Conservation (phyloP, 2,329 filamentous ascomycete species). For the Diaporthe velutina region DNA sequence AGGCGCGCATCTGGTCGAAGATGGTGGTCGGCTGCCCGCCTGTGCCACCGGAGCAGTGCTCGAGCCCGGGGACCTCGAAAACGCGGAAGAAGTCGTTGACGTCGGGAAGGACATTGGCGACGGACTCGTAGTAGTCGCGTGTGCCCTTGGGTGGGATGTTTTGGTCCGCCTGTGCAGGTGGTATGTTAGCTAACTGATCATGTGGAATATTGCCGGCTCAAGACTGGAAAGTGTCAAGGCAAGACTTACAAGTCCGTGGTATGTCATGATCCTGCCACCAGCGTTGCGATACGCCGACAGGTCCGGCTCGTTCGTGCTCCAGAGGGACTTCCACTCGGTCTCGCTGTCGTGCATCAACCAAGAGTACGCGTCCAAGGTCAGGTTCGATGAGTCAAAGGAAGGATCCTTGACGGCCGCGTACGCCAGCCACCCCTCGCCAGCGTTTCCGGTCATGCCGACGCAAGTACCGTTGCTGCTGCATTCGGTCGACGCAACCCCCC, state of each 20-base stretch:
- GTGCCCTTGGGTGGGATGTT: constrained; percentile 12
- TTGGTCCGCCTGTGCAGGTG: not conserved
- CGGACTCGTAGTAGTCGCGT: not conserved
- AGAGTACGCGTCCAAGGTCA: not conserved
- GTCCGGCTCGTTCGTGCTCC: constrained; percentile 9
- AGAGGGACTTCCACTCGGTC: not conserved
- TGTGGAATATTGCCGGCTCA: no score
- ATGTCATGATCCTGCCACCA: not conserved
- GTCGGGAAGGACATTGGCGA: constrained; percentile 14
- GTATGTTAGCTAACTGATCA: not conserved
- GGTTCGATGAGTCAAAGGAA: not conserved
- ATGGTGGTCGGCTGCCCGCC: constrained; percentile 43
- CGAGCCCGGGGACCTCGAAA: constrained; percentile 47
- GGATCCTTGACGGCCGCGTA: not conserved
- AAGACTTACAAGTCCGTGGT: not conserved
- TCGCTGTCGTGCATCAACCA: not conserved
- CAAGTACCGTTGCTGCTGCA: constrained; percentile 1
- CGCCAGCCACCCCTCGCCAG: not conserved
- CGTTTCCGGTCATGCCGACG: not conserved
- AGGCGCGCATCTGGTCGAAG: constrained; percentile 9
- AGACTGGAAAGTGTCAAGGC: not conserved
- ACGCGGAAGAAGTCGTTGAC: constrained; percentile 47
- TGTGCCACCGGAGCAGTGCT: constrained; percentile 47
- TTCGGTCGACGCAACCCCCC: not conserved
- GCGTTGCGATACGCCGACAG: not conserved